Evolutionary conservation across 2,329 filamentous ascomycete genomes (phyloP).

Genomic region (Talaromyces sp.): DNA sequence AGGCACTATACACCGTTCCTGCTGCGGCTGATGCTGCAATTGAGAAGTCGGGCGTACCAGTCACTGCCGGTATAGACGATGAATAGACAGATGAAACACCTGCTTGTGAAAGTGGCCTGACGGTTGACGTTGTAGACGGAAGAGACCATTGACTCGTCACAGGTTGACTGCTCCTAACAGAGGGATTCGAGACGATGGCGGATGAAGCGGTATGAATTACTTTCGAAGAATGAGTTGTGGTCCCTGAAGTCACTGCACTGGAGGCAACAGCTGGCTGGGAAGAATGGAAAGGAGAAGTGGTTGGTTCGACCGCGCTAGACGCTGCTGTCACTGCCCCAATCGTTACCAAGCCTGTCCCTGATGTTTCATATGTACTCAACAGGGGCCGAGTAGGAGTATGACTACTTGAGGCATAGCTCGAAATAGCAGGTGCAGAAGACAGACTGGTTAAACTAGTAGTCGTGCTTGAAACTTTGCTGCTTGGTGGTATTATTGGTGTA

Average conservation of each 20-base stretch:
- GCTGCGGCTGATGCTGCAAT: neutral
- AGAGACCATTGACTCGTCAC: slow-evolving; percentile 2
- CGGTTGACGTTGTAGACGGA: neutral
- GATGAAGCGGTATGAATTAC: neutral
- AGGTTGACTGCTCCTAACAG: neutral
- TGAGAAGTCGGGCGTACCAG: neutral
- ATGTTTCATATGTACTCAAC: neutral
- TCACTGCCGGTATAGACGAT: neutral
- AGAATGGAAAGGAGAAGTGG: neutral
- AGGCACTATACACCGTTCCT: neutral
- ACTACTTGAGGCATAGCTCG: neutral
- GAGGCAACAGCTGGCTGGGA: neutral
- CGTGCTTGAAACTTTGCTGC: neutral
- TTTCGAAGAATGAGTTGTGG: neutral
- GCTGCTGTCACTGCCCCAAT: neutral
- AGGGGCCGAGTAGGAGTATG: neutral
- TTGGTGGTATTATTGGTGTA: slow-evolving; percentile 1
- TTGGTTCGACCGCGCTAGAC: neutral
- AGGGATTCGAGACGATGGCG: neutral
- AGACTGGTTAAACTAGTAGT: neutral
- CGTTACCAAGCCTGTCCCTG: neutral
- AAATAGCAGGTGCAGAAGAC: neutral
- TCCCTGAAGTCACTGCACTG: neutral
- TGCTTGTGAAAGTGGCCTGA: neutral
- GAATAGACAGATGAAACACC: neutral